Base-by-base conservation (phyloP, 2,329 filamentous ascomycete genomes). In the Chaetomiaceae sp. region DNA sequence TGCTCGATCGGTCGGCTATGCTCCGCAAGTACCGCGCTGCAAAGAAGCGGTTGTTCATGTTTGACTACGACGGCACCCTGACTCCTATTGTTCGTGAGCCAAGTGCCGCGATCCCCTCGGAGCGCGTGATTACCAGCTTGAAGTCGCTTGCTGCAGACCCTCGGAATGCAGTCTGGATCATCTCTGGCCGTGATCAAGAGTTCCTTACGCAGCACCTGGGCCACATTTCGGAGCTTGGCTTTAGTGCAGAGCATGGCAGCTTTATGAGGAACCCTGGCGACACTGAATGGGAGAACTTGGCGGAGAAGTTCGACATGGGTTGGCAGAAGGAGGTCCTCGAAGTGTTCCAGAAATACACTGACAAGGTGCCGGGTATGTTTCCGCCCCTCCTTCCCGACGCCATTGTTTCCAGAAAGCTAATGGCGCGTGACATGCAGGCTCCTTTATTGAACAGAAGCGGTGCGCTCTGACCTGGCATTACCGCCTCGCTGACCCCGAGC, bases 391-490 rank as follows among this genome's bases (percentile, higher is more conserved):
- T 23, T 38, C 23, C 10, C n/a, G n/a, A n/a, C 2, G n/a, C 5
- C 45, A n/a, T 46, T 18, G 11, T n/a, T 36, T 25, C 20, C 20
- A 14, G 21, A 32, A 29, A 34, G 49, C 41, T 25, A 23, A 23
- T 14, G 1, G 11, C 8, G 5, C 1, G 25, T 23, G 29, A 4
- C 4, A 5, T 1, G 11, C 41, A 88, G 87, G 90, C 6, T 92
- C 90, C 0, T 95, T 95, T 67, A 90, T 96, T 56, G 94, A 99
- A 71, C 84, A 87, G 55, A 99, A 99, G 73, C 87, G 90, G 58
- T 94, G 95, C 59, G 91, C 94, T 4, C 74, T 97, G 44, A 97
- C 94, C 3, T 97, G 94, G 94, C 94, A 99, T 67, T 99, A 97
- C 71, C 89, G 94, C 36, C 84, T 89, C 25, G 90, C 90, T 1